Evolutionary conservation across 768 basidiomycete species (phyloP).

Genomic region (Suillus tomentosus): DNA sequence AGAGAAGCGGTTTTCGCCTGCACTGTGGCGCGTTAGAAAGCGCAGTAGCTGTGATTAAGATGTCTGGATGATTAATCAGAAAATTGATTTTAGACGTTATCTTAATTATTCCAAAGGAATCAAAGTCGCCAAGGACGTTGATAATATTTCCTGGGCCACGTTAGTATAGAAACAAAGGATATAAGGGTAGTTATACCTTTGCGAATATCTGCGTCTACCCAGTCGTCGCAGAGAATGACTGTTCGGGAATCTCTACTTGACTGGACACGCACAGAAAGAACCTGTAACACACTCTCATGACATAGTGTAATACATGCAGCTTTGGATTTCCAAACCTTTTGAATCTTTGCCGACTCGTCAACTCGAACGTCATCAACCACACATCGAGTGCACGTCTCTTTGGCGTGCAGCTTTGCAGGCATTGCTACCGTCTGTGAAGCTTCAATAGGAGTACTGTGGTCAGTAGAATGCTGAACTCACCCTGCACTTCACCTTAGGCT

Average conservation of each 20-base stretch:
- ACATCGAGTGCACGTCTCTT: conserved; percentile 55
- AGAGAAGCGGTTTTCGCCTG: conserved; percentile 83
- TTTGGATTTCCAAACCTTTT: conserved; percentile 42
- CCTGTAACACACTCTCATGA: conserved; percentile 35
- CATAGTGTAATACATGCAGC: not conserved
- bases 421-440: conserved; percentile 16
- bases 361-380: conserved; percentile 50
- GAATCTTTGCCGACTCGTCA: conserved; percentile 28
- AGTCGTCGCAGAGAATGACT: conserved; percentile 76
- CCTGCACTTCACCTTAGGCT: conserved; percentile 26
- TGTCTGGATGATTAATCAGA: conserved; percentile 89
- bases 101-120: conserved; percentile 45
- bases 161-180: not conserved
- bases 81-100: conserved; percentile 68
- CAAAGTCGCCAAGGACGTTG: conserved; percentile 66
- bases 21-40: conserved; percentile 85
- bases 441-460: conserved; percentile 11
- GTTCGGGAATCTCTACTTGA: conserved; percentile 40
- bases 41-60: conserved; percentile 88
- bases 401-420: conserved; percentile 24
- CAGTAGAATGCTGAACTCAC: conserved; percentile 13
- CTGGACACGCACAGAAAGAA: conserved; percentile 51
- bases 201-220: conserved; percentile 65
- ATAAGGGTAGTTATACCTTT: conserved; percentile 46
- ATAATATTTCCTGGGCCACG: conserved; percentile 68